These are phyloP conservation scores for Vicia villosa DNA, from an alignment of 306 rosid genomes.

Conservation along the genomic window DNA sequence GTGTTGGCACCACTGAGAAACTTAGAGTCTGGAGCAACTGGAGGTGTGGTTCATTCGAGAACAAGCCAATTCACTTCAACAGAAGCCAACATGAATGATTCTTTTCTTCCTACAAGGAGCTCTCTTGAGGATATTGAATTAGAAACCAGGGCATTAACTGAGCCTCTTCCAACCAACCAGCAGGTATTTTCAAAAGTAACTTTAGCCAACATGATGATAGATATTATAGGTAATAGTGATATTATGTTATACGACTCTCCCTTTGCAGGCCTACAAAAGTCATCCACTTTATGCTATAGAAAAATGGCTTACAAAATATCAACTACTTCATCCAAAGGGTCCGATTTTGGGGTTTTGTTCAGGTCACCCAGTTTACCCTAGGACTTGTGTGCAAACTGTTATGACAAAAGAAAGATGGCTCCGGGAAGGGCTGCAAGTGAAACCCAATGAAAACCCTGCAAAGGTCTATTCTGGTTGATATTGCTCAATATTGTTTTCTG, in stretches of 20 bases:
- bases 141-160: constrained; percentile 96
- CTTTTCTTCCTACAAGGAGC: constrained; percentile 55
- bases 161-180: constrained; percentile 97
- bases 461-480: constrained; percentile 63
- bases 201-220: constrained; percentile 28
- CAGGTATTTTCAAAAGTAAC: constrained; percentile 57
- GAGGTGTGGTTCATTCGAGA: constrained; percentile 44
- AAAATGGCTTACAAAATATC: constrained; percentile 89
- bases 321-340: constrained; percentile 86
- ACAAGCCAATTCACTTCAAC: constrained; percentile 35
- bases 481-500: constrained; percentile 19
- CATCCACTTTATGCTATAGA: constrained; percentile 84
- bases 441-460: constrained; percentile 68
- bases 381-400: constrained; percentile 84
- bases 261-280: constrained; percentile 78
- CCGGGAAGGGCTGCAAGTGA: constrained; percentile 88
- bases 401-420: constrained; percentile 86
- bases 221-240: constrained; percentile 19
- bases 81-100: constrained; percentile 42
- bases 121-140: constrained; percentile 92
- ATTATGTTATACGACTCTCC: constrained; percentile 23
- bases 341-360: constrained; percentile 88
- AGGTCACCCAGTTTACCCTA: constrained; percentile 82
- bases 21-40: constrained; percentile 67
- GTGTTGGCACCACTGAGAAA: constrained; percentile 82